These are phyloP conservation scores for Trypethelium eluteriae DNA, from an alignment of 495 filamentous ascomycete genomes.

Conservation along the genomic window DNA sequence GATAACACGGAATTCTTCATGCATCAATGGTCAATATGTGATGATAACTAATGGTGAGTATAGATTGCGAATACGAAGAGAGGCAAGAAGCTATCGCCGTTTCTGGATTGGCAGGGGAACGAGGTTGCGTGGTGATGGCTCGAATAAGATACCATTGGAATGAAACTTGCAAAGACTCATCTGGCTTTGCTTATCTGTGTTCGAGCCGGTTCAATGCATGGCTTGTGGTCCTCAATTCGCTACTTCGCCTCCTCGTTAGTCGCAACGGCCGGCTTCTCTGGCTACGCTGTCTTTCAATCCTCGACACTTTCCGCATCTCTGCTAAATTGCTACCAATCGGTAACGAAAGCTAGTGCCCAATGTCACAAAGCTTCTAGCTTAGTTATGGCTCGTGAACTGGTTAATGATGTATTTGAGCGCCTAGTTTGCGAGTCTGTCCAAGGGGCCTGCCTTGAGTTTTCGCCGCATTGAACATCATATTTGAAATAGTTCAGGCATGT, in stretches of 20 bases:
- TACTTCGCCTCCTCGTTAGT: neutral
- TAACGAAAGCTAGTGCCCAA: too few relatives aligned
- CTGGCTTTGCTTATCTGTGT: too few relatives aligned
- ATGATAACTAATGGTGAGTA: neutral
- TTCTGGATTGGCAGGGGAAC: neutral
- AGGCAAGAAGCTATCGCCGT: neutral
- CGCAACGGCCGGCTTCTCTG: neutral
- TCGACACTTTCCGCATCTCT: neutral
- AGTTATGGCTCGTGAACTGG: too few relatives aligned
- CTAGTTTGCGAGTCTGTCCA: too few relatives aligned
- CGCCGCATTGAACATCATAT: too few relatives aligned
- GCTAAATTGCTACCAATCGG: neutral
- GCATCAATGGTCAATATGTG: neutral
- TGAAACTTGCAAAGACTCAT: too few relatives aligned
- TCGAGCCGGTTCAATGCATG: neutral
- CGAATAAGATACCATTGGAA: neutral
- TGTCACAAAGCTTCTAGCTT: too few relatives aligned
- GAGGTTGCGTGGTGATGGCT: neutral
- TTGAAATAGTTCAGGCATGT: too few relatives aligned
- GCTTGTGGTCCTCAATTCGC: neutral
- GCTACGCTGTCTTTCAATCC: neutral
- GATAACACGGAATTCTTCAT: neutral
- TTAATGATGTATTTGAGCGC: too few relatives aligned
- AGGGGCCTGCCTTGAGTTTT: too few relatives aligned
- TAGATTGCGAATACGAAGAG: slow-evolving; percentile 8